Evolutionary conservation across 2,329 filamentous ascomycete genomes (phyloP), one percentile per base, ranked within the genome.

Genomic region (Hypomyces perniciosus): DNA sequence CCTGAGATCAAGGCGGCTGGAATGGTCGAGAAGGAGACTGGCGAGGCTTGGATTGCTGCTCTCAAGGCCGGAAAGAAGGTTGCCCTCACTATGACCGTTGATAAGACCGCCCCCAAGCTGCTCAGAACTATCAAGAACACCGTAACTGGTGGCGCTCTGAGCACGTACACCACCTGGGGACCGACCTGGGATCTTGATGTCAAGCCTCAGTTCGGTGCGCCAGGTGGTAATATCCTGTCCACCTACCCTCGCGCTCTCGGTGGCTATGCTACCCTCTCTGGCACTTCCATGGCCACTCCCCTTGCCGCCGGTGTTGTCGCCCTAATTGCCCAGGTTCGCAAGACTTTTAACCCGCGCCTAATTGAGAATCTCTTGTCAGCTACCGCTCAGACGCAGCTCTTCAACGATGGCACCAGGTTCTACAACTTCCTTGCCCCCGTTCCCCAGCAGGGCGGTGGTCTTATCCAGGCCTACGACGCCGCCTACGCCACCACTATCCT

Each of bases 231-330:
- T 46, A 82, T 84, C 42, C 64, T 84, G 28, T 81, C 79, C 8
- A 83, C 80, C 0, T 84, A 71, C 55, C 79, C 77, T 0, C 53
- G 61, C 4, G 64, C 65, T 4, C 59, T 68, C 31, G 76, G 75
- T 27, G 65, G 67, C 30, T 84, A 81, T 47, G 73, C 71, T 26
- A 72, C 81, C 1, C 64, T 74, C 28, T 80, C 70, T 33, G 80
- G 80, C 9, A 83, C 79, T 0, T 83, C 79, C 1, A 84, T 85
- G 81, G 73, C 80, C 3, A 76, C 74, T 33, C 80, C 81, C 6
- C 71, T 80, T 10, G 68, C 75, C 5, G 78, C 80, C 4, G 81
- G 72, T 33, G 73, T 80, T 47, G 70, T 75, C 38, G 80, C 79
- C 1, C 70, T 84, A 34, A 63, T 83, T 52, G 73, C 72, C 37